phyloP scores from a whole-genome alignment of 495 filamentous ascomycete species.

The Penicillium bovifimosum region DNA sequence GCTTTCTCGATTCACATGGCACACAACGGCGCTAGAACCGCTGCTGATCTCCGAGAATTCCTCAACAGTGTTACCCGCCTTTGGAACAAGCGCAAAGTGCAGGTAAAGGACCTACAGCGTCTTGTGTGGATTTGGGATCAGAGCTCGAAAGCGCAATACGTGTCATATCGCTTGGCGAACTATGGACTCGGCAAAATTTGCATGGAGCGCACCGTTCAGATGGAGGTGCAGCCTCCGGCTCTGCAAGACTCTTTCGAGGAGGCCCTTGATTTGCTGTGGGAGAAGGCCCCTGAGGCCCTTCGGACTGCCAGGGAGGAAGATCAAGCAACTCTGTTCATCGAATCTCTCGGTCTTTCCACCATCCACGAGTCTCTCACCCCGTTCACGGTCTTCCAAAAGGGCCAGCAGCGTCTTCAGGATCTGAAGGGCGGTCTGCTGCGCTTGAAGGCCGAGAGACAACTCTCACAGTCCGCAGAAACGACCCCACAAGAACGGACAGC shows the following conservation, averaged over 20 bases:
- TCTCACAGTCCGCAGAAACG: slow-evolving; percentile 14
- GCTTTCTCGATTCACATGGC: slow-evolving; percentile 38
- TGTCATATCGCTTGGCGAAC: slow-evolving; percentile 36
- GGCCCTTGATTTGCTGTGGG: slow-evolving; percentile 35
- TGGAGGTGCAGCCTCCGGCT: slow-evolving; percentile 23
- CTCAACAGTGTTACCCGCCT: slow-evolving; percentile 36
- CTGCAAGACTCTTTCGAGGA: slow-evolving; percentile 38
- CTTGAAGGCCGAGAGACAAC: slow-evolving; percentile 34
- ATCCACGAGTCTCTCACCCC: slow-evolving; percentile 43
- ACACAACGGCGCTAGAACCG: slow-evolving; percentile 33
- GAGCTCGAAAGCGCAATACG: slow-evolving; percentile 14
- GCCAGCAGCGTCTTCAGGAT: slow-evolving; percentile 44
- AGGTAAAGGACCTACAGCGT: slow-evolving; percentile 39
- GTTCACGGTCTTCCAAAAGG: slow-evolving; percentile 38
- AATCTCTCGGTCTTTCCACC: slow-evolving; percentile 29
- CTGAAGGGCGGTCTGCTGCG: slow-evolving; percentile 39
- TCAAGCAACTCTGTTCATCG: slow-evolving; percentile 21
- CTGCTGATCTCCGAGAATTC: slow-evolving; percentile 40
- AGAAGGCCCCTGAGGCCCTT: slow-evolving; percentile 28
- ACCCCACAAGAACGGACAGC: slow-evolving; percentile 23
- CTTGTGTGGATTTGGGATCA: slow-evolving; percentile 39
- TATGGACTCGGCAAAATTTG: slow-evolving; percentile 42
- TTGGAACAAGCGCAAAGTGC: slow-evolving; percentile 47
- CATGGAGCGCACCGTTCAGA: slow-evolving; percentile 19
- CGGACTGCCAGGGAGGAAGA: slow-evolving; percentile 24